These are phyloP conservation scores for Chlorencoelia australis DNA, from an alignment of 2,329 filamentous ascomycete species.

Conservation along the genomic window DNA sequence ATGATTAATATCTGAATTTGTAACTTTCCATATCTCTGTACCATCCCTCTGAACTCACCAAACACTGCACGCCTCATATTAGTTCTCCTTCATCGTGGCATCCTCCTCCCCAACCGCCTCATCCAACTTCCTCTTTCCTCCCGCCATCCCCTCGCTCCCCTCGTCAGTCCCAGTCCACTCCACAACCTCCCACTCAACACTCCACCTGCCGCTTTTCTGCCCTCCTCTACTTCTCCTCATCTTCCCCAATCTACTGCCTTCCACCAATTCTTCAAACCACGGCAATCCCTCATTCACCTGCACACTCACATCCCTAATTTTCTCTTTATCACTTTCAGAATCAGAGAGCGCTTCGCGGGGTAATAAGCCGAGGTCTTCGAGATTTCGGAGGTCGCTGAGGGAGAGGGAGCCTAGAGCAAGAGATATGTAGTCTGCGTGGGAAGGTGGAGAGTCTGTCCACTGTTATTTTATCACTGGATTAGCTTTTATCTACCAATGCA, in stretches of 20 bases:
- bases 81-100: constrained; percentile 4
- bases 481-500: too few relatives aligned
- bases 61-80: neutral
- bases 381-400: constrained; percentile 56
- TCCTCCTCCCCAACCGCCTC: constrained; percentile 3
- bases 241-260: constrained; percentile 62
- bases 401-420: constrained; percentile 71
- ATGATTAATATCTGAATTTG: too few relatives aligned
- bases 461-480: too few relatives aligned
- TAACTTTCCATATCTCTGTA: too few relatives aligned
- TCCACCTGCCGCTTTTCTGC: constrained; percentile 45
- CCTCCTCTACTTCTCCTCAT: constrained; percentile 51
- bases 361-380: constrained; percentile 69
- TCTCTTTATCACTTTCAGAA: constrained; percentile 22
- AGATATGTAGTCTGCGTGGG: constrained; percentile 69
- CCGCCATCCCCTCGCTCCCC: constrained; percentile 24
- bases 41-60: too few relatives aligned
- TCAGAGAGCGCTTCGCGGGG: constrained; percentile 36
- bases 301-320: constrained; percentile 10
- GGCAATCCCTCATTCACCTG: constrained; percentile 48
- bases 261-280: constrained; percentile 77
- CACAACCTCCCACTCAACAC: constrained; percentile 73
- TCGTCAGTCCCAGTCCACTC: constrained; percentile 53
- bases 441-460: constrained; percentile 65
- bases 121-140: constrained; percentile 32